Conservation (phyloP, 2,329 filamentous ascomycete genomes). For the Claviceps pusilla region DNA sequence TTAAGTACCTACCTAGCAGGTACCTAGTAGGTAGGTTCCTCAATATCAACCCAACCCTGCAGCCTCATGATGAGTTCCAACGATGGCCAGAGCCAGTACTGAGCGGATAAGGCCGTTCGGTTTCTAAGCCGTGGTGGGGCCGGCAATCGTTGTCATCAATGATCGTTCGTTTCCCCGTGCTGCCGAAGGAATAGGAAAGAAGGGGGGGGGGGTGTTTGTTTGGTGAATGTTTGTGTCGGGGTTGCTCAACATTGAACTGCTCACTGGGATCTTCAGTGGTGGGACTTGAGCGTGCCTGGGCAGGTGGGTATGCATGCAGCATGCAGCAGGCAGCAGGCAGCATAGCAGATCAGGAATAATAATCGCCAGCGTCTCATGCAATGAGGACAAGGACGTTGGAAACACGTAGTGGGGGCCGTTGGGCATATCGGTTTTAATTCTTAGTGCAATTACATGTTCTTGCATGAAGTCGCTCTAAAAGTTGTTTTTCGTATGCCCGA, state of each 20-base stretch:
- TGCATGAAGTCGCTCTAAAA: no score
- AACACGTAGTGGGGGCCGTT: neutral
- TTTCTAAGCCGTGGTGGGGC: conserved; percentile 3
- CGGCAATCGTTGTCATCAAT: neutral
- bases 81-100: neutral
- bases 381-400: neutral
- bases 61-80: no score
- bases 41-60: no score
- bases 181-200: neutral
- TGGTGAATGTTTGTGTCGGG: no score
- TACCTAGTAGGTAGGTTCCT: no score
- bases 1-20: no score
- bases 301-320: neutral
- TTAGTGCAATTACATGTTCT: no score
- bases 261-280: no score
- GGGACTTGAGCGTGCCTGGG: no score
- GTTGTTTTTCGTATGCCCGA: neutral
- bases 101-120: conserved; percentile 4
- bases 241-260: no score
- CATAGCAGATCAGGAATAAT: neutral
- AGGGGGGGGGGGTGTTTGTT: neutral
- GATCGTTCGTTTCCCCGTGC: neutral
- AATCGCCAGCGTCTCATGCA: neutral
- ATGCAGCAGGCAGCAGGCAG: neutral
- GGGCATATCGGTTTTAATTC: neutral